Evolutionary conservation across 2,329 filamentous ascomycete genomes (phyloP), one percentile per base, ranked within the genome.

Genomic region (Botrytis hyacinthi): DNA sequence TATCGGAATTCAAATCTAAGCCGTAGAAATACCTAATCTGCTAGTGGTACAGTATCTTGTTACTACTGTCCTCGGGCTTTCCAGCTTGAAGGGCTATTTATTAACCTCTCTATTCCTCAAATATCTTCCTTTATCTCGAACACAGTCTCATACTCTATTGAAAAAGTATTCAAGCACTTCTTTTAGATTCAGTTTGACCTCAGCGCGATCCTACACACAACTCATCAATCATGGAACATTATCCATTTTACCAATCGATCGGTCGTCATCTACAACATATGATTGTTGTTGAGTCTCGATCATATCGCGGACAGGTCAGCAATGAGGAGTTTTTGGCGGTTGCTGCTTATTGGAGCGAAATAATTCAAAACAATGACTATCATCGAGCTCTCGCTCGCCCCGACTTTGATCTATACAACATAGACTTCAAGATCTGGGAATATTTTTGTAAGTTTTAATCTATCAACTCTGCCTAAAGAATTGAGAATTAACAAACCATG

Each of bases 391-490:
- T 63, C 0, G 26, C 35, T 12, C 26, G 7, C n/a, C 26, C 37
- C n/a, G 62, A 48, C 29, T 66, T 66, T 12, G 16, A 29, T 26
- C 3, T 26, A 9, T 65, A 65, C 42, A 65, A 14, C 1, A 46
- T 65, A 12, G 62, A 66, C 32, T 66, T 48, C 2, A 66, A 66
- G 62, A 48, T 66, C 6, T 66, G 42, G 62, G 29, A 66, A 14
- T 20, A 66, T 7, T 48, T 16, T 9, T 66, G 62, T 66, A 26
- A 35, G 62, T n/a, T 40, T n/a, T 4, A 18, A 40, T 40, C 22
- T 6, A 16, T n/a, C 35, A 3, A 12, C 7, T 37, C 5, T 18
- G 18, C 29, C 6, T 18, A 9, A 20, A 1, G 2, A 37, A 6
- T 16, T 0, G 3, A 40, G 3, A 37, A 7, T 6, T 61, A 40